These are phyloP conservation scores for Rubia peregrina DNA, from an alignment of 305 asterid species.

Conservation along the genomic window DNA sequence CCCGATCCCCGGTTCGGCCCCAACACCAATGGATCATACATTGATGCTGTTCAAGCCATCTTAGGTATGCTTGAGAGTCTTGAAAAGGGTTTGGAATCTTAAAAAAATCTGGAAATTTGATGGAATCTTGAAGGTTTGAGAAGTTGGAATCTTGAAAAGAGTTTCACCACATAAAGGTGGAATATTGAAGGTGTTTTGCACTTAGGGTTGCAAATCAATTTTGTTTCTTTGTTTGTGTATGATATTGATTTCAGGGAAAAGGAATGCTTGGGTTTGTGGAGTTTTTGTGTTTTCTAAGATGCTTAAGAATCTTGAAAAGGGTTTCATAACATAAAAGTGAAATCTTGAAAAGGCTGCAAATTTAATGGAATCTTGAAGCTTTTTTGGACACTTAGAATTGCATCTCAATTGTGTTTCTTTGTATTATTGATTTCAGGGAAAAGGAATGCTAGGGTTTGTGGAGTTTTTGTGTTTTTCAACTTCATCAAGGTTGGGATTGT, in stretches of 20 bases:
- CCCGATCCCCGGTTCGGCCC: slow-evolving; percentile 34
- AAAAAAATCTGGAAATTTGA: neutral
- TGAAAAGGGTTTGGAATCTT: neutral
- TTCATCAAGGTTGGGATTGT: slow-evolving; percentile 52
- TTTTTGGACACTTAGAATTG: no score
- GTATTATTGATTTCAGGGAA: slow-evolving; percentile 35
- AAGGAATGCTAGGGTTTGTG: slow-evolving; percentile 46
- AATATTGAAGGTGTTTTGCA: neutral
- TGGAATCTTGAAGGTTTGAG: neutral
- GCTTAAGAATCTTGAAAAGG: neutral
- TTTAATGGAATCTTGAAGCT: neutral
- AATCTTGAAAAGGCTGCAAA: neutral
- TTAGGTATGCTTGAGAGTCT: slow-evolving; percentile 36
- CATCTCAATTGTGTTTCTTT: neutral
- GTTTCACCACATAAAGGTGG: neutral
- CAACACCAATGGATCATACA: slow-evolving; percentile 37
- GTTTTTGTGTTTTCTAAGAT: slow-evolving; percentile 32
- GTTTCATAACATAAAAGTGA: neutral
- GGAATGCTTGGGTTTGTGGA: slow-evolving; percentile 45
- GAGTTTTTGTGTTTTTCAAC: slow-evolving; percentile 41
- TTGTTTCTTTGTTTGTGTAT: neutral
- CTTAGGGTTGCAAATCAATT: neutral
- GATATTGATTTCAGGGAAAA: slow-evolving; percentile 41
- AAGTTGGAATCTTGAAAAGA: no score
- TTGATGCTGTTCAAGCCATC: slow-evolving; percentile 53